A percentile compares a stretch with the other conserved stretches of the same genome.
Conservation (phyloP, 2,329 filamentous ascomycete species). For the Didymella pinodella region DNA sequence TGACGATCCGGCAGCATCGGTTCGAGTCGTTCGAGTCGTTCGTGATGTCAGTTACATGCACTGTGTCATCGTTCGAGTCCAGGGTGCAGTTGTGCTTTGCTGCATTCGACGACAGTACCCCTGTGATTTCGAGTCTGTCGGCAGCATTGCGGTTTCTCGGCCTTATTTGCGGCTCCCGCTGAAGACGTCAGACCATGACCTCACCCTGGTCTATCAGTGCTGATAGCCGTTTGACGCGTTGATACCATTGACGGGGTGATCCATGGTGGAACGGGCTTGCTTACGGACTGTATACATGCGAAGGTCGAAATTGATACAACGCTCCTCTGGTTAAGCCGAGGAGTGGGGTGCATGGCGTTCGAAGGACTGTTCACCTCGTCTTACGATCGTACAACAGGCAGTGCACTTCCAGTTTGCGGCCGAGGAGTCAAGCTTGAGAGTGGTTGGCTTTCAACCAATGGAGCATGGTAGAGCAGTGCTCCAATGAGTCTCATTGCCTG, state of each 20-base stretch:
- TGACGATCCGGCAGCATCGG: constrained; percentile 8
- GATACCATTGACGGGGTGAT: not conserved
- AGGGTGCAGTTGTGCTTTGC: constrained; percentile 2
- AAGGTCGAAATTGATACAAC: not conserved
- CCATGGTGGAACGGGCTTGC: not conserved
- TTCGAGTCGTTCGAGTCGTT: constrained; percentile 1
- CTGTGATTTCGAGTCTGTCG: constrained; percentile 12
- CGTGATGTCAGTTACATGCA: constrained; percentile 18
- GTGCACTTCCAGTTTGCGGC: not conserved
- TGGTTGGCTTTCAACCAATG: not conserved
- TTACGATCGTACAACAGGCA: not conserved
- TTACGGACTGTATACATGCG: not conserved
- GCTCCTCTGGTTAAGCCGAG: not conserved
- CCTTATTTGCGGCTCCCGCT: constrained; percentile 9
- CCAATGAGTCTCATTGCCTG: not conserved
- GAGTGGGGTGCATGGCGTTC: not conserved
- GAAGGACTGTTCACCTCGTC: not conserved
- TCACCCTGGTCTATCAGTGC: not conserved
- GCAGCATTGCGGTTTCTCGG: constrained; percentile 14
- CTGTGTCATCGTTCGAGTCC: constrained; percentile 10
- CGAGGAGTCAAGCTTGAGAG: not conserved
- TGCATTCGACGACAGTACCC: constrained; percentile 2
- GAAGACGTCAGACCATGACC: not conserved
- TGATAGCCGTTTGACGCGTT: not conserved
- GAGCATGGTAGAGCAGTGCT: not conserved